Base-by-base conservation (phyloP, 2,329 filamentous ascomycete genomes). In the Talaromyces marneffei region DNA sequence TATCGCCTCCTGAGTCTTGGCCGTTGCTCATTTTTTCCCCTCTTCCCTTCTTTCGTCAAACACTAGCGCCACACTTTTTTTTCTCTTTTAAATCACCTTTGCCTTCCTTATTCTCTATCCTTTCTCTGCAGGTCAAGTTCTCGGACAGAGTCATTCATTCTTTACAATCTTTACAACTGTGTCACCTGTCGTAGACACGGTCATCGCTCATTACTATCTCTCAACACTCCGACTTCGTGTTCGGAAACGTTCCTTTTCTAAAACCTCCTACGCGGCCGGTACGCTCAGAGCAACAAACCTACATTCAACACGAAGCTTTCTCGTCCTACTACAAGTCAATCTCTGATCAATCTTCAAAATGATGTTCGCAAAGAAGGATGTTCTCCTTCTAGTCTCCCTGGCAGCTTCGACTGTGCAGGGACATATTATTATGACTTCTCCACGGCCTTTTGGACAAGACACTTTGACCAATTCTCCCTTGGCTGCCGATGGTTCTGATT, bases 361-460 rank as follows among this genome's bases (percentile, higher is more conserved):
- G 57, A 31, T 20, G 12, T 27, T 25, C 46, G 44, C 25, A 33
- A 52, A 42, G 25, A 25, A 40, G 23, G 14, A 14, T 25, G n/a
- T 59, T 27, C 46, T 72, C 46, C 63, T 66, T 54, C 74, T 83
- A 69, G 78, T 80, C 67, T 66, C 83, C 62, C 82, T 85, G 37
- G 72, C 79, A 46, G 81, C 83, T 67, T 77, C 85, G 63, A 67
- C 83, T 59, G 84, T 81, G 68, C 82, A 84, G 55, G 91, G 89
- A 46, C 94, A 97, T 75, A 88, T 97, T 82, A 78, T 83, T 42
- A 87, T 97, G 81, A 76, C 70, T 57, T 80, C 78, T 8, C 93
- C 94, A 0, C 72, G 79, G 3, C 91, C 91, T 0, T 92, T 85
- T 63, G 69, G 77, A 66, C 67, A 75, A 54, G 67, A 71, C 16